Conservation (phyloP, 73 alveolate genomes). For the Paramecium biaurelia region DNA sequence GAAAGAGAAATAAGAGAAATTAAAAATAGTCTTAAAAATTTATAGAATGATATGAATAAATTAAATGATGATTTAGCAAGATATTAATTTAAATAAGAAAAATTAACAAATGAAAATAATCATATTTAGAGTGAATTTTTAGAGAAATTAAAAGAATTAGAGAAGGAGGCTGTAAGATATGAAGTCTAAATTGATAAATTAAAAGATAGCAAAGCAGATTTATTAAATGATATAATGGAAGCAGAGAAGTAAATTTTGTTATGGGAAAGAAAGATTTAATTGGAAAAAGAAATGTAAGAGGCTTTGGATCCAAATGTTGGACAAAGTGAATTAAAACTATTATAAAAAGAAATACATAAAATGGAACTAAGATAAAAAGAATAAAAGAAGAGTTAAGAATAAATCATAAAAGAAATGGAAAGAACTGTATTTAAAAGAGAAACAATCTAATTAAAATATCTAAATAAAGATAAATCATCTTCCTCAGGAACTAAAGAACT, state of each 20-base stretch:
- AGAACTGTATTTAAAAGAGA: constrained; percentile 97
- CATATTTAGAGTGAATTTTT: constrained; percentile 92
- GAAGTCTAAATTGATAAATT: constrained; percentile 92
- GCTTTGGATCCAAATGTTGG: constrained; percentile 98
- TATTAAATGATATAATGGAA: constrained; percentile 94
- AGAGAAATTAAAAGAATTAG: constrained; percentile 92
- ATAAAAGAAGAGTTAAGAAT: constrained; percentile 88
- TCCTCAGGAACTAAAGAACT: constrained; percentile 60
- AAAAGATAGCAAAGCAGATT: constrained; percentile 90
- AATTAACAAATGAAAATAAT: constrained; percentile 87
- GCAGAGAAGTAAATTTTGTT: constrained; percentile 95
- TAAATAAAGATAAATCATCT: constrained; percentile 83
- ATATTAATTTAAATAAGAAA: constrained; percentile 82
- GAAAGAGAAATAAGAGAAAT: constrained; percentile 94
- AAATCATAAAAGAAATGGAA: constrained; percentile 95
- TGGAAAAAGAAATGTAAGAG: constrained; percentile 98
- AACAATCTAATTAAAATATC: constrained; percentile 92
- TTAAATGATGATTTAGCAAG: constrained; percentile 89
- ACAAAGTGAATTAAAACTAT: constrained; percentile 90
- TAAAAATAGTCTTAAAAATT: constrained; percentile 89
- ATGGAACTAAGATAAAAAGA: constrained; percentile 93
- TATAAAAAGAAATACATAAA: constrained; percentile 96
- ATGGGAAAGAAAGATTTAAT: constrained; percentile 98
- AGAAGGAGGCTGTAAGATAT: constrained; percentile 87
- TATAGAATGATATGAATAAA: constrained; percentile 96